phyloP scores from a whole-genome alignment of 1,284 basidiomycete genomes.

The Porogramme epimiltina region DNA sequence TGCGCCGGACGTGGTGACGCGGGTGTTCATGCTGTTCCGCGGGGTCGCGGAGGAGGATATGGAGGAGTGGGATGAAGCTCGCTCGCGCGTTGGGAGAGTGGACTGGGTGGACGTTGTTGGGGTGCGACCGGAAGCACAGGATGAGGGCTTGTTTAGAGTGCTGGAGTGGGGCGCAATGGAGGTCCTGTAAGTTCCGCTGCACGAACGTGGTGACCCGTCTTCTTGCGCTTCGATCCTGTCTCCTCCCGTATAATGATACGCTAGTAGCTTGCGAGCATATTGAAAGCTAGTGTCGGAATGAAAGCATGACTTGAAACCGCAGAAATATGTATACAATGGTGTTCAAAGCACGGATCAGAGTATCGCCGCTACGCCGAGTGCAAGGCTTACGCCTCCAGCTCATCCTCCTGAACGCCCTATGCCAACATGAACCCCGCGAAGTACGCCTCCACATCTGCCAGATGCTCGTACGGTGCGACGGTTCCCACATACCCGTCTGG shows the following conservation, averaged over 20 bases:
- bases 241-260: too few species aligned
- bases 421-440: constrained; percentile 45
- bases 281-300: too few species aligned
- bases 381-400: too few species aligned
- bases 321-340: too few species aligned
- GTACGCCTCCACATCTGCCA: constrained; percentile 49
- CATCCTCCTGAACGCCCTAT: background rate
- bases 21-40: background rate
- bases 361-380: too few species aligned
- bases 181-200: background rate
- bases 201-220: too few species aligned
- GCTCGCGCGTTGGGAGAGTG: constrained; percentile 10
- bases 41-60: background rate
- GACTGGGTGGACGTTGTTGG: constrained; percentile 30
- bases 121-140: constrained; percentile 21
- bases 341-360: too few species aligned
- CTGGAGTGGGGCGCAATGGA: background rate
- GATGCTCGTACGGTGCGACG: constrained; percentile 50
- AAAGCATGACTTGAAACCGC: too few species aligned
- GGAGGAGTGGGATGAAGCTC: constrained; percentile 28
- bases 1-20: background rate
- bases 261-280: too few species aligned
- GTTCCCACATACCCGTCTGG: constrained; percentile 77
- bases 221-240: too few species aligned
- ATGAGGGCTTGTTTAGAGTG: constrained; percentile 8